These are phyloP conservation scores for Conringia planisiliqua DNA, from an alignment of 345 rosid species.

Conservation along the genomic window DNA sequence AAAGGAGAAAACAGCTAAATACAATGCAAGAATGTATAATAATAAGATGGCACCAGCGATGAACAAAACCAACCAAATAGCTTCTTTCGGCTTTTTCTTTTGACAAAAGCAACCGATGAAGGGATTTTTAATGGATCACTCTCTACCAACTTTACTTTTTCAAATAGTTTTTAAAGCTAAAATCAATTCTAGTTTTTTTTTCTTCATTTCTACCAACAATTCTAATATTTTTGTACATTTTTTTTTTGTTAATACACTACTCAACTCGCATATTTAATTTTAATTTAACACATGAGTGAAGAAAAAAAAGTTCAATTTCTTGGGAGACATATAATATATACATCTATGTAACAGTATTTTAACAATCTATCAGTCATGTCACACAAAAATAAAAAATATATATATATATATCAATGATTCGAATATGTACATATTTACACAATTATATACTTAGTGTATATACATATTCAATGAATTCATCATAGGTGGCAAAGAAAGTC, in stretches of 20 bases:
- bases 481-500: slow-evolving; percentile 7
- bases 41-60: slow-evolving; percentile 29
- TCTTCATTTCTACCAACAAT: not conserved
- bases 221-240: not conserved
- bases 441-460: not conserved
- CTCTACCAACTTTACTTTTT: slow-evolving; percentile 16
- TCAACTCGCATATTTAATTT: not conserved
- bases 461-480: not conserved
- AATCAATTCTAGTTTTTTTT: not conserved
- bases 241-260: not conserved
- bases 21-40: slow-evolving; percentile 2
- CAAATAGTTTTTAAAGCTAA: not conserved
- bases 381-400: too few relatives aligned
- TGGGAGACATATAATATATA: not conserved
- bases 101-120: slow-evolving; percentile 25
- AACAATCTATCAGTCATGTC: not conserved
- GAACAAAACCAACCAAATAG: slow-evolving; percentile 11
- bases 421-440: not conserved
- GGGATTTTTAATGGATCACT: slow-evolving; percentile 20
- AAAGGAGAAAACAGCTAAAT: slow-evolving; percentile 7
- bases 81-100: slow-evolving; percentile 17
- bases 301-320: not conserved
- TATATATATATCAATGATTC: not conserved
- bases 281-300: not conserved
- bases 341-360: not conserved